Conservation (phyloP, 352 stramenopile genomes). For the Aphanomyces stellatus region DNA sequence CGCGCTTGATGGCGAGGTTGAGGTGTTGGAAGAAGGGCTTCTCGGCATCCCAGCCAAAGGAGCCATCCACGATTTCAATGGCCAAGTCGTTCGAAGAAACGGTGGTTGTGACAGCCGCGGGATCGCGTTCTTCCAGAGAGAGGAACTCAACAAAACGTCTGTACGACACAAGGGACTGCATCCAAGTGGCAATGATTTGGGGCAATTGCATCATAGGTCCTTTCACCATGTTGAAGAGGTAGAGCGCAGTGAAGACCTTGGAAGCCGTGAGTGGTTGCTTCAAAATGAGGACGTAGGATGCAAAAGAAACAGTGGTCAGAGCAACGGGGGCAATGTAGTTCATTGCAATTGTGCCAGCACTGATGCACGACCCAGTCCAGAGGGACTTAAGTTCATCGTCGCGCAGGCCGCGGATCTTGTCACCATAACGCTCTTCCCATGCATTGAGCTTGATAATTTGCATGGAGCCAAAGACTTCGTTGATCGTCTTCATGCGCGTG, state of each 20-base stretch:
- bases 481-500: conserved; percentile 31
- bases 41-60: conserved; percentile 24
- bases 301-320: conserved; percentile 22
- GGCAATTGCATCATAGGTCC: conserved; percentile 23
- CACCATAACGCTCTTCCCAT: conserved; percentile 75
- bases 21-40: conserved; percentile 22
- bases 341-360: conserved; percentile 16
- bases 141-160: conserved; percentile 26
- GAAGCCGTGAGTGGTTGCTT: conserved; percentile 19
- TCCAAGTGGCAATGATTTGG: conserved; percentile 16
- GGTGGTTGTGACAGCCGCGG: background rate
- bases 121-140: conserved; percentile 16
- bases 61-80: conserved; percentile 22
- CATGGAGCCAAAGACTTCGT: conserved; percentile 49
- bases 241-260: conserved; percentile 25
- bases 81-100: conserved; percentile 20
- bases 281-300: conserved; percentile 20
- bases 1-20: conserved; percentile 9
- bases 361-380: conserved; percentile 3
- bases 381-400: conserved; percentile 16
- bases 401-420: conserved; percentile 31
- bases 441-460: conserved; percentile 95
- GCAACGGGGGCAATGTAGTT: conserved; percentile 24
- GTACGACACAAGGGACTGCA: conserved; percentile 23
- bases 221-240: conserved; percentile 23